Base-by-base conservation (phyloP, 306 rosid genomes). In the Mimosa bimucronata region DNA sequence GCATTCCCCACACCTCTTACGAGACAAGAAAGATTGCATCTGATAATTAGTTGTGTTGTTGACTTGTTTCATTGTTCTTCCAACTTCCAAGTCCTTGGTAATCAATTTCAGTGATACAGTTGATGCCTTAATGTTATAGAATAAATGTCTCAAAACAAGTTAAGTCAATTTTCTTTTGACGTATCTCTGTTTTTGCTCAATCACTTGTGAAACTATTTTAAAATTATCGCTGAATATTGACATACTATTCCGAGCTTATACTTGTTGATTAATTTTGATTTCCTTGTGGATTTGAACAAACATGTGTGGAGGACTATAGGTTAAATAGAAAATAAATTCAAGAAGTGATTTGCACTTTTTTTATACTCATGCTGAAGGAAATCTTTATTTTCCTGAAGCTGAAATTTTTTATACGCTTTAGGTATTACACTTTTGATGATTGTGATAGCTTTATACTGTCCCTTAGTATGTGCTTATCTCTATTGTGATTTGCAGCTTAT, bases 401-500 rank as follows among this genome's bases (percentile, higher is more conserved):
- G 50, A 7, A 45, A 41, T 1, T 72, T 72, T 46, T 18, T 62
- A 15, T 1, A 40, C 65, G 7, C 38, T 31, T 19, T 26, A 5
- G 6, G 26, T 25, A 29, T 55, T 76, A 66, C 9, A 48, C 30
- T 71, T 70, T 66, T 69, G 14, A 67, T 41, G 67, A 70, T 57
- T 25, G 34, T 70, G 28, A 69, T 86, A 62, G 71, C 7, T 18
- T 74, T 62, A 21, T 60, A 42, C 28, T 21, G 46, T 61, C 28
- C 40, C 34, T n/a, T 41, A 25, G 53, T 77, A 50, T 19, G 23
- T 28, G 6, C 65, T 62, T 58, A 82, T 76, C 23, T 70, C 44
- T 79, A 23, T 42, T 69, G 77, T 66, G 60, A 44, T 76, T 85
- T 87, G 83, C 91, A 89, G 93, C 85, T 38, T 87, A 83, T 89